Conservation (phyloP, 305 asterid species). For the Plantago coronopus region DNA sequence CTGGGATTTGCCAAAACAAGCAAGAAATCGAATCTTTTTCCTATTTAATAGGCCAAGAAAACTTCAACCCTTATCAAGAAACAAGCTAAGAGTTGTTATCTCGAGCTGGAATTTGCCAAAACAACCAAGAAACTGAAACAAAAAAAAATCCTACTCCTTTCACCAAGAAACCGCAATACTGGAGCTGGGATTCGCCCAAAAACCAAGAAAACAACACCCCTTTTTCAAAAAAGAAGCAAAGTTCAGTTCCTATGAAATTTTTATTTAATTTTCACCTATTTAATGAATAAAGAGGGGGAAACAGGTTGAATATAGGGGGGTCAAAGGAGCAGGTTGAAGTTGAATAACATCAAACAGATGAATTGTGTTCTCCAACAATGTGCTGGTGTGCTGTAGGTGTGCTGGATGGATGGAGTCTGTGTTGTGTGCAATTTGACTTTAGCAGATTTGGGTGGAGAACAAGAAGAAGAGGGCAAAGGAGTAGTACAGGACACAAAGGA, state of each 20-base stretch:
- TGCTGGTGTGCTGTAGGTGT: slow-evolving; percentile 38
- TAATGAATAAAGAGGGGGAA: slow-evolving; percentile 31
- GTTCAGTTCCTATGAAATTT: no score
- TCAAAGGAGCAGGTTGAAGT: slow-evolving; percentile 31
- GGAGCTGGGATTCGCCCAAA: slow-evolving; percentile 25
- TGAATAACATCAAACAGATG: slow-evolving; percentile 28
- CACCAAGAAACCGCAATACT: slow-evolving; percentile 11
- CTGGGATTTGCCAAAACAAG: no score
- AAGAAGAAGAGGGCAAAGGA: not conserved
- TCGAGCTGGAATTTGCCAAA: not conserved
- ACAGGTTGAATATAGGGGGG: slow-evolving; percentile 32
- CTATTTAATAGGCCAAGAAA: no score
- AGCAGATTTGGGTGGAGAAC: slow-evolving; percentile 10
- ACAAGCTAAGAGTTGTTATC: no score
- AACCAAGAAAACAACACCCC: slow-evolving; percentile 13
- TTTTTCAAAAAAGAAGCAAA: slow-evolving; percentile 5
- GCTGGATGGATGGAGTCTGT: slow-evolving; percentile 19
- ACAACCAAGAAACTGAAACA: slow-evolving; percentile 8
- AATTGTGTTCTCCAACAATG: slow-evolving; percentile 12
- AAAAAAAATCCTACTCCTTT: no score
- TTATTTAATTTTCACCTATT: not conserved
- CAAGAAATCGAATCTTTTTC: no score
- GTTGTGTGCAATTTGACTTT: slow-evolving; percentile 34
- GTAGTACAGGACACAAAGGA: not conserved
- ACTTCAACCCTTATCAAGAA: no score